Base-by-base conservation (phyloP, 2,329 filamentous ascomycete genomes). In the Hypoxylon sp. region DNA sequence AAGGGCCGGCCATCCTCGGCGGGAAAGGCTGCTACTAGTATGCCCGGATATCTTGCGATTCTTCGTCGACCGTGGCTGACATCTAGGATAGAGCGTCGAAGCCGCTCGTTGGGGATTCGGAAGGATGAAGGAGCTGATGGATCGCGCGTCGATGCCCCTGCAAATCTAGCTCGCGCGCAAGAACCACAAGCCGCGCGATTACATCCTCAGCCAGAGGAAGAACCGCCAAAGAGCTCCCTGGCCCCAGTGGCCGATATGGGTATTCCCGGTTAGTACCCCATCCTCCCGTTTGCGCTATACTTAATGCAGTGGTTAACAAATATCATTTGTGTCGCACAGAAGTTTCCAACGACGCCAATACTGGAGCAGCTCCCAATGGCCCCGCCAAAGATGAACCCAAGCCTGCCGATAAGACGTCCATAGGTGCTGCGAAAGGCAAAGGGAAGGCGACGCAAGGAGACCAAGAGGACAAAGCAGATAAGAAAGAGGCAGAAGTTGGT, bases 191-290 rank as follows among this genome's bases (percentile, higher is more conserved):
- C 69, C 30, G 59, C 61, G 43, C 67, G 60, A 50, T 41, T 63
- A 32, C 64, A 68, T 23, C 21, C 60, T 27, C 58, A 62, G 6
- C 25, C 56, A 5, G 55, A 71, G 8, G 63, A 62, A 19, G 63
- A 65, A 11, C 53, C 62, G 2, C 37, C 63, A 3, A 55, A 45
- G 16, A 55, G 34, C 30, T 62, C 70, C 1, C 61, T 65, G 14
- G 74, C 65, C 3, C 75, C 75, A 1, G 70, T 73, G 32, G 73
- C 74, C 23, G 60, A 74, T 50, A 77, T 76, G 75, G 74, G 73
- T 5, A 67, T 57, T 34, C 59, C 67, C 61, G 70, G 74, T 75
- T 67, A 32, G 69, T 55, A 52, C 16, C 9, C 30, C 8, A 27
- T 34, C 21, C 9, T 47, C 21, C 21, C 19, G 14, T 41, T 50